These are phyloP conservation scores for Triticum monococcum DNA, from an alignment of 176 grass and related monocot genomes.

Conservation along the genomic window DNA sequence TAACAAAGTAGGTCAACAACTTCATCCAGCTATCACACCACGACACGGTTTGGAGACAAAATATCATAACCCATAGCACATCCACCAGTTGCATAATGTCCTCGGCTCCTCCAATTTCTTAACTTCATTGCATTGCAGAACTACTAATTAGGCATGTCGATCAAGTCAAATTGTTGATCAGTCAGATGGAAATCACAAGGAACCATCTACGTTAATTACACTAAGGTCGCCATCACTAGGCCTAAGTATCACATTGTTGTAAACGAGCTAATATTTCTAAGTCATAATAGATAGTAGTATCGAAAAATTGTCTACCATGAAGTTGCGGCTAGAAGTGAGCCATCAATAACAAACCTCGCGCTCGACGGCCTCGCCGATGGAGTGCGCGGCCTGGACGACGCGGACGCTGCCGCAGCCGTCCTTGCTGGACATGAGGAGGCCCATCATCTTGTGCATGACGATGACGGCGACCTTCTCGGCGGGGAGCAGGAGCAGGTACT, in stretches of 20 bases:
- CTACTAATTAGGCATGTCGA: not conserved
- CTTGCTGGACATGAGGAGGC: conserved; percentile 66
- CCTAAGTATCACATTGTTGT: not conserved
- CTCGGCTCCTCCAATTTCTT: not conserved
- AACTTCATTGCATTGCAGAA: not conserved
- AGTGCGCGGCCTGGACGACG: conserved; percentile 64
- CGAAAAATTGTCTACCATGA: not conserved
- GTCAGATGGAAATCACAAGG: conserved; percentile 12
- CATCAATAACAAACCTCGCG: conserved; percentile 48
- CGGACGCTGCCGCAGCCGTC: conserved; percentile 59
- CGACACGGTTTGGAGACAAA: not conserved
- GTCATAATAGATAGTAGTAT: not conserved
- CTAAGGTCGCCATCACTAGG: not conserved
- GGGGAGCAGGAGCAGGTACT: conserved; percentile 67
- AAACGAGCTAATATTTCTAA: not conserved
- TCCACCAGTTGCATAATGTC: not conserved
- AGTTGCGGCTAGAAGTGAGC: not conserved
- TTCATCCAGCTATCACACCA: not conserved
- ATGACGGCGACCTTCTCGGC: conserved; percentile 96
- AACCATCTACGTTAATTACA: not conserved
- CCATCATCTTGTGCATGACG: conserved; percentile 96
- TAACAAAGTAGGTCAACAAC: not conserved
- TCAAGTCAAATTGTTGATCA: not conserved
- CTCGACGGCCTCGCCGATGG: conserved; percentile 79
- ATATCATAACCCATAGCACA: not conserved